phyloP scores from a whole-genome alignment of 2,329 filamentous ascomycete species.

The Cladosporium sp. region DNA sequence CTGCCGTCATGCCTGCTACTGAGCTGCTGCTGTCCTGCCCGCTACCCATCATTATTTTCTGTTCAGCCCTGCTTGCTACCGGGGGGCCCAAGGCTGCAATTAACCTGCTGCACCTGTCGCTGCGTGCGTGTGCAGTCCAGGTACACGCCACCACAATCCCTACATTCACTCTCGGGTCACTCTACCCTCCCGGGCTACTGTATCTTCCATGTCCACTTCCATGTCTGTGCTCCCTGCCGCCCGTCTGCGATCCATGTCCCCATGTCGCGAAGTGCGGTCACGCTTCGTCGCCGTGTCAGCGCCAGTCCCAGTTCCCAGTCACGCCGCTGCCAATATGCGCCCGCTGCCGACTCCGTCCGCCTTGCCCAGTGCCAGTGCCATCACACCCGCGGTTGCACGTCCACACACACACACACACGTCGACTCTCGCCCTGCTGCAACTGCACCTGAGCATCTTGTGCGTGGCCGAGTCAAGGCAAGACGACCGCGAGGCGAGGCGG shows the following conservation, averaged over 20 bases:
- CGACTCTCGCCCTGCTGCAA: conserved; percentile 1
- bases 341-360: neutral
- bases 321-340: conserved; percentile 1
- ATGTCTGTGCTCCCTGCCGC: neutral
- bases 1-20: too few species aligned
- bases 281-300: neutral
- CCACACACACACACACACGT: neutral
- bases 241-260: conserved; percentile 3
- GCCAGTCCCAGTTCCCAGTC: neutral
- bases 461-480: conserved; percentile 11
- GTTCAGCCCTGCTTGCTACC: conserved; percentile 12
- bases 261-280: neutral
- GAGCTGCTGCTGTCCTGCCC: too few species aligned
- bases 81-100: neutral
- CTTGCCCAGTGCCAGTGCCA: neutral
- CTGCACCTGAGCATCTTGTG: neutral
- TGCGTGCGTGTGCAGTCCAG: neutral
- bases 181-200: neutral
- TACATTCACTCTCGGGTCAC: neutral
- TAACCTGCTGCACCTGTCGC: conserved; percentile 1
- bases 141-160: neutral
- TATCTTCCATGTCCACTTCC: neutral
- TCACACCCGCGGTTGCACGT: conserved; percentile 14
- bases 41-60: neutral
- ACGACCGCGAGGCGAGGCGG: conserved; percentile 8